Conservation (phyloP, 2,329 filamentous ascomycete genomes). For the Colletotrichum karsti region DNA sequence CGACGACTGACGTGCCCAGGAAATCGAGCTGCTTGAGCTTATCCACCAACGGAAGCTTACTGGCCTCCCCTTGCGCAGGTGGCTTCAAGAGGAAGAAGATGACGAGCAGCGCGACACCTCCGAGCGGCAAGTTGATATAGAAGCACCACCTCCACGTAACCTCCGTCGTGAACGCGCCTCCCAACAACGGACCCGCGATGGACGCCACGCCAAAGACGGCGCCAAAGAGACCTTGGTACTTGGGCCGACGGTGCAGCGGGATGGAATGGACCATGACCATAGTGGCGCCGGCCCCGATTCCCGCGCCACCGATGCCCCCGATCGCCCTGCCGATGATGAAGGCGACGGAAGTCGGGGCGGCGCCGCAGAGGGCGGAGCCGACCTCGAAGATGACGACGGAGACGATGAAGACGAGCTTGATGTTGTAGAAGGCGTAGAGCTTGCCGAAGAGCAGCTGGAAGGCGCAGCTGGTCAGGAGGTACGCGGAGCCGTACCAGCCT, state of each 20-base stretch:
- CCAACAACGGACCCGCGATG: constrained; percentile 36
- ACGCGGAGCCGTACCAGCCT: constrained; percentile 40
- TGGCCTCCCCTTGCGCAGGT: constrained; percentile 28
- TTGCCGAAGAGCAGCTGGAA: constrained; percentile 41
- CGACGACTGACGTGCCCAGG: constrained; percentile 15
- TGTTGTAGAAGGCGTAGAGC: constrained; percentile 37
- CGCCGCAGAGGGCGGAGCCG: constrained; percentile 42
- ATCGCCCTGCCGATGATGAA: constrained; percentile 49
- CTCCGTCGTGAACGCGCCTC: constrained; percentile 37
- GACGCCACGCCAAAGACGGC: constrained; percentile 51
- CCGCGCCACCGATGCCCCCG: constrained; percentile 44
- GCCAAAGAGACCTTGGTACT: constrained; percentile 41
- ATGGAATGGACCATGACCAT: constrained; percentile 39
- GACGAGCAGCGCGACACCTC: constrained; percentile 39
- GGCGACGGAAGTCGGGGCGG: constrained; percentile 38
- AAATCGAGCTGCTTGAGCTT: constrained; percentile 39
- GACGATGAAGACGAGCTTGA: constrained; percentile 37
- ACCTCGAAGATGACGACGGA: constrained; percentile 37
- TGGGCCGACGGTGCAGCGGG: constrained; percentile 48
- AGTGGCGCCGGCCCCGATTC: constrained; percentile 44
- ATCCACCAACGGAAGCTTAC: constrained; percentile 29
- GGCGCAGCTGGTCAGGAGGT: constrained; percentile 38
- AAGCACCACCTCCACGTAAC: constrained; percentile 47
- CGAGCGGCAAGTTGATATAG: constrained; percentile 43
- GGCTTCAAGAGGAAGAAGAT: constrained; percentile 33